Evolutionary conservation across 139 green algal species (phyloP), one percentile per base, ranked within the genome.

Genomic region (Tetradesmus obliquus): DNA sequence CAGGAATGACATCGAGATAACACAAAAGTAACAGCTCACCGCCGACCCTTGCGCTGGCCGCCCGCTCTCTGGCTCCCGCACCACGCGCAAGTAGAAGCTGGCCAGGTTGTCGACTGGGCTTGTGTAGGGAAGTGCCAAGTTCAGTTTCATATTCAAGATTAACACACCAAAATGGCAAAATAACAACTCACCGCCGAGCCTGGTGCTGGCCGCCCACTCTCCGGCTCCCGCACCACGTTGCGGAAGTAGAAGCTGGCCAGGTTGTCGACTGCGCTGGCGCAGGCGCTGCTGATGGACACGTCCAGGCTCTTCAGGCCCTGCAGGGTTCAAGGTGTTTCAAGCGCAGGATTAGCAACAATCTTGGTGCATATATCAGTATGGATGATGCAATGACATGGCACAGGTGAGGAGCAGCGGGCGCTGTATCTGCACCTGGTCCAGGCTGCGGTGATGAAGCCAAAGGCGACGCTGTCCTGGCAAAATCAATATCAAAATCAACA

Each of bases 181-280:
- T 12, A 53, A 20, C 45, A 3, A 51, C 88, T 82, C 69, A 92
- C 88, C 55, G 66, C 80, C 72, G 88, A 55, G 57, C 88, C 88
- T 17, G 62, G 12, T 51, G 88, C 80, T 81, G 57, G 55, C 12
- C 45, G 22, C 3, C 88, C 88, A 6, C 60, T 84, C 53, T 92
- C 88, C 51, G 88, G 88, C 80, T 81, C 88, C 60, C 53, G 32
- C 60, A 92, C 88, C 69, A 92, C 88, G 62, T 92, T 92, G 20
- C 69, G 72, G 92, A 94, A 97, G 91, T 95, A 97, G 86, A 95
- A 99, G 22, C 94, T 96, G 0, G 97, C 97, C 19, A 99, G 94
- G 94, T 98, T 97, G 95, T 99, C 98, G 2, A 99, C 93, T 0
- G 97, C 98, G 9, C 96, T 94, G 7, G 98, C 98, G 83, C 98